Evolutionary conservation across 495 filamentous ascomycete species (phyloP).

Genomic region (Hypoxylon intermedium): DNA sequence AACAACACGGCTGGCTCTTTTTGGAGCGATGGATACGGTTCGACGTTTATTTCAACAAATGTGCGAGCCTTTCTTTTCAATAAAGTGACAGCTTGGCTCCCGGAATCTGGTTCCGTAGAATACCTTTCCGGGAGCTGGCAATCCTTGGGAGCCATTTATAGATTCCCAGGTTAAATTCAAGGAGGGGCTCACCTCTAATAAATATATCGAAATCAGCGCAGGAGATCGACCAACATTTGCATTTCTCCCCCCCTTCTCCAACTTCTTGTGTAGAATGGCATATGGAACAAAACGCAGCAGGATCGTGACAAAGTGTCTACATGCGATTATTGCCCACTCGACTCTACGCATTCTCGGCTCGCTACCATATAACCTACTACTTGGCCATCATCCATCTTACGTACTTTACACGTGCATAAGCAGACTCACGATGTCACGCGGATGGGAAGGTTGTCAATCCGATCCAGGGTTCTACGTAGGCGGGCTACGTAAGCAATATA

Average conservation of each 20-base stretch:
- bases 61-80: no score
- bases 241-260: no score
- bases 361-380: no score
- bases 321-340: background rate
- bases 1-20: no score
- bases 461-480: background rate
- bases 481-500: conserved; percentile 32
- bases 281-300: no score
- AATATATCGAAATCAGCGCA: background rate
- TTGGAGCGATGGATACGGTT: conserved; percentile 9
- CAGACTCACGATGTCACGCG: conserved; percentile 18
- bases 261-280: no score
- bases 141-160: background rate
- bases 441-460: conserved; percentile 7
- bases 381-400: no score
- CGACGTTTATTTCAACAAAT: no score
- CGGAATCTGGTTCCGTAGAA: conserved; percentile 1
- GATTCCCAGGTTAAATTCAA: background rate
- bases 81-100: conserved; percentile 1
- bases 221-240: background rate
- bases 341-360: no score
- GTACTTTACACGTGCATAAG: background rate
- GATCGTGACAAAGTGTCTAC: no score
- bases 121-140: conserved; percentile 15
- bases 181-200: background rate